phyloP scores from a whole-genome alignment of 768 basidiomycete genomes.

The Suillus tomentosus region DNA sequence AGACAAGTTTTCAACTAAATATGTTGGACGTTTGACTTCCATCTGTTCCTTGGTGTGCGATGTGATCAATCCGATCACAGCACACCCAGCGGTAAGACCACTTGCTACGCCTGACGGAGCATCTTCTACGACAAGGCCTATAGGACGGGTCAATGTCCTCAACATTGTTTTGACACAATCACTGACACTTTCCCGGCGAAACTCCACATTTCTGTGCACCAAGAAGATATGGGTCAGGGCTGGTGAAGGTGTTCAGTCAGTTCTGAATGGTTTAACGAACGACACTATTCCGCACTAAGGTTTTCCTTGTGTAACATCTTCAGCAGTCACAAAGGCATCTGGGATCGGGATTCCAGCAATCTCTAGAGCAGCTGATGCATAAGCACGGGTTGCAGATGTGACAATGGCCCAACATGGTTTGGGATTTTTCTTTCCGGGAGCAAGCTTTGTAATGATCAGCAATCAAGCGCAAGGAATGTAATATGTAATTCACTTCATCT shows the following conservation, averaged over 20 bases:
- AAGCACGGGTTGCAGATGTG: constrained; percentile 78
- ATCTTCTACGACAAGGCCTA: constrained; percentile 89
- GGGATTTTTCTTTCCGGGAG: constrained; percentile 35
- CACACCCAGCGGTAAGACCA: constrained; percentile 81
- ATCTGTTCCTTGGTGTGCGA: constrained; percentile 74
- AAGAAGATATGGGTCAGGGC: constrained; percentile 89
- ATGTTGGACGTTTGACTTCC: constrained; percentile 61
- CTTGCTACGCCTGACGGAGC: constrained; percentile 84
- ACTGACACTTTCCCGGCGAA: constrained; percentile 60
- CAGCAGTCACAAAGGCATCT: constrained; percentile 77
- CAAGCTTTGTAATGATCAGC: constrained; percentile 28
- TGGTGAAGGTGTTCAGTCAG: constrained; percentile 21
- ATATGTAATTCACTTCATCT: constrained; percentile 43
- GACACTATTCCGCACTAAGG: constrained; percentile 51
- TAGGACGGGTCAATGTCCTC: constrained; percentile 14
- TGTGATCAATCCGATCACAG: constrained; percentile 81
- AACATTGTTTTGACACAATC: constrained; percentile 19
- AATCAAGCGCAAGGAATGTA: constrained; percentile 27
- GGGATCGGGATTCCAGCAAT: constrained; percentile 69
- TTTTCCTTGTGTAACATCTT: constrained; percentile 83
- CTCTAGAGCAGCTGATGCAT: constrained; percentile 71
- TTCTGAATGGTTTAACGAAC: constrained; percentile 3
- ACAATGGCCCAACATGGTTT: constrained; percentile 84
- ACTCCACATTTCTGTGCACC: constrained; percentile 76
- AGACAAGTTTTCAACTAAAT: constrained; percentile 72